Base-by-base conservation (phyloP, 352 stramenopile species). In the Saprolegnia diclina region DNA sequence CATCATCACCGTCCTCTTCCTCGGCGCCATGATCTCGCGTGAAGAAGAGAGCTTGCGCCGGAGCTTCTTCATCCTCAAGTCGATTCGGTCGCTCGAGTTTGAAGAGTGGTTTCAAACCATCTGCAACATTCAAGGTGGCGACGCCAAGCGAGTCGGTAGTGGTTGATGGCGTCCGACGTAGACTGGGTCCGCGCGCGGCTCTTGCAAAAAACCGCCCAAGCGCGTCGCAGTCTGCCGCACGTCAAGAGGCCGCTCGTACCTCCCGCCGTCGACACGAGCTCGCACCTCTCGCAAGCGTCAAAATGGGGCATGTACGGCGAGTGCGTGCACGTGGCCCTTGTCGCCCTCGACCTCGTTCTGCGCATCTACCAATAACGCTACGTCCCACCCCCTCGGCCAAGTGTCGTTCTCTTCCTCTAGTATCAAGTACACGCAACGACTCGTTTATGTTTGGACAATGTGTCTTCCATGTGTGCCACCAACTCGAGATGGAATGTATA, bases 291-390 rank as follows among this genome's bases (percentile, higher is more conserved):
- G 13, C 81, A 85, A 64, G 83, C 83, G 22, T 88, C 81, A 48
- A 89, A 80, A 66, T 77, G 89, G 22, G 83, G 83, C 66, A 88
- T 91, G 81, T 91, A 90, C 73, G 84, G 80, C 64, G 81, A 91
- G 65, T 81, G 89, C 73, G 77, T 84, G 67, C 87, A 91, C 74
- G 86, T 91, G 14, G 53, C 83, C 45, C 86, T 91, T 66, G 81
- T 82, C n/a, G 71, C 89, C 37, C 75, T 82, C 21, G 83, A 91
- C 68, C 75, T 91, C 24, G 65, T 90, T 48, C 40, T 69, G 29
- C 22, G 61, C 22, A 50, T 65, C 21, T 66, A 35, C 26, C 29
- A 35, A 35, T 35, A 35, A 5, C 18, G 45, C 21, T 52, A 52
- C 18, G 21, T 52, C n/a, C n/a, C n/a, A n/a, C n/a, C n/a, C n/a